Evolutionary conservation across 2,329 filamentous ascomycete species (phyloP), one percentile per base, ranked within the genome.

Genomic region (Ceratocystis smalleyi): DNA sequence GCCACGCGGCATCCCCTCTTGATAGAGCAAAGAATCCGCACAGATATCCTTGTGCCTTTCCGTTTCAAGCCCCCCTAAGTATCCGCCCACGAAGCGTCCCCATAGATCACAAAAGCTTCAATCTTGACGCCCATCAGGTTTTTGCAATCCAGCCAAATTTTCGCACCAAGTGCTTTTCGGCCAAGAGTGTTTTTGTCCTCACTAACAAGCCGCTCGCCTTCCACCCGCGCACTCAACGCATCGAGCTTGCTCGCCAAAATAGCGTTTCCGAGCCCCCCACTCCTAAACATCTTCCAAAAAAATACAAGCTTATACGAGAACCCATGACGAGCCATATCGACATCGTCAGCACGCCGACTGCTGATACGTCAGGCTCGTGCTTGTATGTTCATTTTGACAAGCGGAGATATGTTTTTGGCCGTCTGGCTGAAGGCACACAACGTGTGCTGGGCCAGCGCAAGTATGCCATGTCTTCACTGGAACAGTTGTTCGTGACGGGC

Each of bases 381-480:
- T 73, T 97, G 40, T 72, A 90, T 45, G 78, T 99, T 5, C 85
- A 92, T 72, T 91, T 91, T 71, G 88, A 92, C 69, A 82, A 84
- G 70, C 86, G 87, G 70, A 82, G 89, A 65, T 99, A 99, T 74
- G 69, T 96, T 17, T 87, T 99, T 71, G 94, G 94, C 22, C 86
- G 87, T 70, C 73, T 92, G 17, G 77, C 84, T 8, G 94, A 99
- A 74, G 94, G 92, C 17, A 87, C 87, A 0, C 94, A 97, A 76
- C 82, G 94, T 65, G 83, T 85, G 59, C 79, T 87, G 71, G 79
- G 80, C 45, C 85, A 91, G 74, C 82, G 86, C 68, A 87, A 84
- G 64, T 72, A 86, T 8, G 77, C 80, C 43, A 70, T 95, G 68
- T 74, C 78, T 32, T 86, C 86, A 71, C 78, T 89, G 0, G 82